Conservation (phyloP, 208 protist genomes). For the Acanthamoeba lenticulata region DNA sequence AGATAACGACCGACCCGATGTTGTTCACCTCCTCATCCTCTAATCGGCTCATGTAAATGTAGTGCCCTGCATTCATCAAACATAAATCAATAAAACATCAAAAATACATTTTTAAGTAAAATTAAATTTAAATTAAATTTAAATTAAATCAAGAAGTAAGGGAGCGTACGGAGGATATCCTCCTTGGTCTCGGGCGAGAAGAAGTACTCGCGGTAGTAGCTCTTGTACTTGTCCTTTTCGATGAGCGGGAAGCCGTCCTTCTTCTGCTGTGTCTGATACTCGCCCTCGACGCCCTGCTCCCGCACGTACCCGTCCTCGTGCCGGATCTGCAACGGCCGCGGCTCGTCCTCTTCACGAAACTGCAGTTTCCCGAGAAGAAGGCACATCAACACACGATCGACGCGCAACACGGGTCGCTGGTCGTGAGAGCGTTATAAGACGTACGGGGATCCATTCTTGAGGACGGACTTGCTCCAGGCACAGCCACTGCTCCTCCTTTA, state of each 20-base stretch:
- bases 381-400: background rate
- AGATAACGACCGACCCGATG: slow-evolving; percentile 44
- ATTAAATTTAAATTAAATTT: too few species aligned
- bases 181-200: slow-evolving; percentile 30
- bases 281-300: slow-evolving; percentile 34
- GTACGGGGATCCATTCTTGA: background rate
- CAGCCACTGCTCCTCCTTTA: slow-evolving; percentile 39
- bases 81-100: background rate
- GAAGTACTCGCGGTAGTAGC: slow-evolving; percentile 54
- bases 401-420: too few species aligned
- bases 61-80: background rate
- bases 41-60: slow-evolving; percentile 46
- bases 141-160: too few species aligned
- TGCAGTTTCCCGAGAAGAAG: background rate
- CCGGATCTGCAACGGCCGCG: background rate
- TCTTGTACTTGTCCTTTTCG: slow-evolving; percentile 47
- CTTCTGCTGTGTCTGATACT: slow-evolving; percentile 37
- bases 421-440: too few species aligned
- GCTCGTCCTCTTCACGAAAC: slow-evolving; percentile 6
- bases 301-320: slow-evolving; percentile 39
- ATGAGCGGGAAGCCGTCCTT: background rate
- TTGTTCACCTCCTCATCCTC: slow-evolving; percentile 62
- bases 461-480: background rate
- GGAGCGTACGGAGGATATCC: background rate
- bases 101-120: too few species aligned